Evolutionary conservation across 441 rosid species (phyloP).

Genomic region (Euphorbia schlechtendalii): DNA sequence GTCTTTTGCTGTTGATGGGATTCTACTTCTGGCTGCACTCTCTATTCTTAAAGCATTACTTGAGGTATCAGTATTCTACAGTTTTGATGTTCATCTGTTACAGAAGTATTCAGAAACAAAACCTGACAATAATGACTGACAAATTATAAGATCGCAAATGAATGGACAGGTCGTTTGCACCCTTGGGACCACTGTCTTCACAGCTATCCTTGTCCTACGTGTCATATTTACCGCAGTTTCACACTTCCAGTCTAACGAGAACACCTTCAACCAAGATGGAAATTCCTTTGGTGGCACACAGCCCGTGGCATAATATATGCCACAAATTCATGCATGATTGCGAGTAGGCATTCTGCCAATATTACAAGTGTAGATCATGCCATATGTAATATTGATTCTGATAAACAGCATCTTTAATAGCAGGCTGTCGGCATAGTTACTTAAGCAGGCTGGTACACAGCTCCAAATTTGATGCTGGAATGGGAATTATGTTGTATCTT

Average conservation of each 20-base stretch:
- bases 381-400: no score
- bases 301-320: conserved; percentile 20
- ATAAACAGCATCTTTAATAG: no score
- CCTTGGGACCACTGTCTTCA: conserved; percentile 39
- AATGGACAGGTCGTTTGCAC: conserved; percentile 33
- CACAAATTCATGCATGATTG: neutral
- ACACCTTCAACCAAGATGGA: conserved; percentile 30
- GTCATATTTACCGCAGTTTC: conserved; percentile 55
- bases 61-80: conserved; percentile 43
- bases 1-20: conserved; percentile 76
- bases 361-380: no score
- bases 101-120: neutral
- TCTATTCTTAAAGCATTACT: conserved; percentile 67
- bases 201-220: conserved; percentile 34
- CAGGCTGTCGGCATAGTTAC: conserved; percentile 25
- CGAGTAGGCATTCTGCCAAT: neutral
- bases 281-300: conserved; percentile 30
- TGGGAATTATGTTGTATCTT: conserved; percentile 18
- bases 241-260: conserved; percentile 47
- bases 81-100: neutral
- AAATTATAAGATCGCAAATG: neutral
- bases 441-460: conserved; percentile 18
- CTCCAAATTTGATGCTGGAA: conserved; percentile 29
- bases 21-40: conserved; percentile 56
- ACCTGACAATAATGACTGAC: no score